Evolutionary conservation across 164 flowering plant genomes (phyloP).

Genomic region (Tetracentron sinense): DNA sequence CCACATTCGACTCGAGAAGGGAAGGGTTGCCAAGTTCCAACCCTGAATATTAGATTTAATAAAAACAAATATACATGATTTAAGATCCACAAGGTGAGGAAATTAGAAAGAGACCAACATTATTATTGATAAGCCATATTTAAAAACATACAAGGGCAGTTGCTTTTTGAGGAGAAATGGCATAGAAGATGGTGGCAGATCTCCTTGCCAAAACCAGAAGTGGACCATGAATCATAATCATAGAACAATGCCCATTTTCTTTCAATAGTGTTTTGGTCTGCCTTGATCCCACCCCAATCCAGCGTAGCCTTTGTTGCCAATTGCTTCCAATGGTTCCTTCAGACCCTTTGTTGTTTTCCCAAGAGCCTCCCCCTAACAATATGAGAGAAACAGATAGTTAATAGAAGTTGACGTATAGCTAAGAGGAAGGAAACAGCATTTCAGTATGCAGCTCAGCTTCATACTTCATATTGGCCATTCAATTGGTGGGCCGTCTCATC

Average conservation of each 20-base stretch:
- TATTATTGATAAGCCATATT: no score
- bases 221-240: no score
- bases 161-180: no score
- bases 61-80: no score
- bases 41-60: no score
- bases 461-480: not conserved
- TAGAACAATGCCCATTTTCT: not conserved
- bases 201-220: no score
- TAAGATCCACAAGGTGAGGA: no score
- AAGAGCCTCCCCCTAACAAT: conserved; percentile 66
- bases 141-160: no score
- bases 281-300: conserved; percentile 67
- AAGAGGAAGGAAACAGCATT: not conserved
- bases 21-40: no score
- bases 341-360: conserved; percentile 62
- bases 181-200: no score
- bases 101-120: no score
- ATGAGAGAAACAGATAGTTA: not conserved
- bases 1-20: no score
- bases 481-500: not conserved
- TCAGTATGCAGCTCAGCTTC: not conserved
- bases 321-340: conserved; percentile 65
- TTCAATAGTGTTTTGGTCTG: conserved; percentile 18
- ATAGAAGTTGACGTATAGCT: not conserved
- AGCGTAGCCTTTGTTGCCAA: conserved; percentile 74